These are phyloP conservation scores for Peronospora belbahrii DNA, from an alignment of 352 stramenopile genomes.

Conservation along the genomic window DNA sequence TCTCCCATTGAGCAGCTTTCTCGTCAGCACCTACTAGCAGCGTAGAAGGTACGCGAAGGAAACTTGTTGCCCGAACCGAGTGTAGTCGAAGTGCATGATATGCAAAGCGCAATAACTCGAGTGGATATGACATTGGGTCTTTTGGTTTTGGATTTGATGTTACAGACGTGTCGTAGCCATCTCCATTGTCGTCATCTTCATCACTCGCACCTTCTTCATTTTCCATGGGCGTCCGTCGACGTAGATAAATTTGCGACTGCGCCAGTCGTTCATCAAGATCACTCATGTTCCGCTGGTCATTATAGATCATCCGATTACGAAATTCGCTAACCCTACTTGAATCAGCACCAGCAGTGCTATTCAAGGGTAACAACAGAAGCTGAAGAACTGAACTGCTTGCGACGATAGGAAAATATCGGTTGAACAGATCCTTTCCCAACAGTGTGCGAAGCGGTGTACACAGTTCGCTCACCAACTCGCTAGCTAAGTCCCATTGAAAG, in stretches of 20 bases:
- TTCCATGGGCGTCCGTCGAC: constrained; percentile 1
- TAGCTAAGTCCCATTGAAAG: constrained; percentile 72
- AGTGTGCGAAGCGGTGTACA: constrained; percentile 49
- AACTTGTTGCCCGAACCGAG: constrained; percentile 52
- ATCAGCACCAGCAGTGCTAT: constrained; percentile 10
- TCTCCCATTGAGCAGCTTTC: constrained; percentile 23
- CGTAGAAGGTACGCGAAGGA: constrained; percentile 41
- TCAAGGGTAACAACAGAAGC: constrained; percentile 49
- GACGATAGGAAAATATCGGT: constrained; percentile 46
- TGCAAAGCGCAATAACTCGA: constrained; percentile 41
- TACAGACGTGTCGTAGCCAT: constrained; percentile 1
- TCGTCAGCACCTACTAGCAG: constrained; percentile 21
- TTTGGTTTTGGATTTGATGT: constrained; percentile 3
- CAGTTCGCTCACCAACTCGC: constrained; percentile 61
- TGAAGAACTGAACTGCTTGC: constrained; percentile 56
- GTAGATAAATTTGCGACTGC: constrained; percentile 17
- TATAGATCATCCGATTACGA: constrained; percentile 4
- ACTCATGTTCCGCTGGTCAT: constrained; percentile 23
- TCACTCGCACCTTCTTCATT: not conserved
- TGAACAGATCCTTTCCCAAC: constrained; percentile 47
- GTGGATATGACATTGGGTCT: constrained; percentile 18
- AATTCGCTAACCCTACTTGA: constrained; percentile 2
- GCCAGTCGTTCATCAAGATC: constrained; percentile 26
- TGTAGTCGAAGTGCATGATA: constrained; percentile 51
- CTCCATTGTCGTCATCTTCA: constrained; percentile 12